Conservation (phyloP, 352 stramenopile genomes). For the Phytophthora pinifolia region DNA sequence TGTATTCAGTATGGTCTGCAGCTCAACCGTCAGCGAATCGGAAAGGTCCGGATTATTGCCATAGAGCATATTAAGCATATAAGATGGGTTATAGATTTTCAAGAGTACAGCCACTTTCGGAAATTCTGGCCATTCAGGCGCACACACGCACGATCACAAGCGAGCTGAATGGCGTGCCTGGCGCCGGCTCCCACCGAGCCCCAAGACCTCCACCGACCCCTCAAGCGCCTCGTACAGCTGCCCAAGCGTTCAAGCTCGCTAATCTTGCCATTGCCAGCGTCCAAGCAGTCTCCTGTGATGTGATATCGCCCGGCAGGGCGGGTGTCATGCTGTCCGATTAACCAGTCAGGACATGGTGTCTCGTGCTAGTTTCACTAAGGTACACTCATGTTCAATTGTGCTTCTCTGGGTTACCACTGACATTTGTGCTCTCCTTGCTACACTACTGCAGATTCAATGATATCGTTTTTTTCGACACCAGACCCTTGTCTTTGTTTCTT, state of each 20-base stretch:
- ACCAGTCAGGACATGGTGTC: too few relatives aligned
- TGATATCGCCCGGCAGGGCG: neutral
- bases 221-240: neutral
- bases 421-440: neutral
- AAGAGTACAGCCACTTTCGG: slow-evolving; percentile 1
- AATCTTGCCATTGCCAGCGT: neutral
- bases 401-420: too few relatives aligned
- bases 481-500: neutral
- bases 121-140: slow-evolving; percentile 1
- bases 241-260: neutral
- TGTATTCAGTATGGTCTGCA: slow-evolving; percentile 4
- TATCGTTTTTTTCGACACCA: neutral
- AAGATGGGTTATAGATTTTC: slow-evolving; percentile 1
- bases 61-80: slow-evolving; percentile 5
- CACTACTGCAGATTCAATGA: slow-evolving; percentile 6
- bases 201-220: neutral
- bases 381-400: too few relatives aligned
- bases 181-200: neutral
- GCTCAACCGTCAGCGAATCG: neutral
- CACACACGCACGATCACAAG: neutral
- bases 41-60: neutral
- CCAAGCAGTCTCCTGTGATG: slow-evolving; percentile 1
- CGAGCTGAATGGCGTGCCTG: neutral
- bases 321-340: neutral
- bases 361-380: too few relatives aligned